phyloP scores from a whole-genome alignment of 2,329 filamentous ascomycete genomes.

The Lizonia empirigonia region DNA sequence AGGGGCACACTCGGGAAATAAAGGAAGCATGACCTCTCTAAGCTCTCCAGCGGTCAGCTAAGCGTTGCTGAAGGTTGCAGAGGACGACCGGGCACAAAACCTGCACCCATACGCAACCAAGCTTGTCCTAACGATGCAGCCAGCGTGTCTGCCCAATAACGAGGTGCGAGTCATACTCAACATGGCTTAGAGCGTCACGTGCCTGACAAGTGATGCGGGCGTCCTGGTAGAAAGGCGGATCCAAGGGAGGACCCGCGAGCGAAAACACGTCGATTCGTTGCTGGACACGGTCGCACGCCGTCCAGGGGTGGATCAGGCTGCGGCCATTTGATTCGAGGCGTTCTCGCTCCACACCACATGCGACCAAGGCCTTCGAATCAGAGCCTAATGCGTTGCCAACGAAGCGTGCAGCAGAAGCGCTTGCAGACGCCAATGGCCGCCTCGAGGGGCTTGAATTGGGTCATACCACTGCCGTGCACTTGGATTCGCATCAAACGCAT shows the following conservation, averaged over 20 bases:
- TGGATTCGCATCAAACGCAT: slow-evolving; percentile 31
- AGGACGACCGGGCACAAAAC: slow-evolving; percentile 40
- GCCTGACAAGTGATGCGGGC: slow-evolving; percentile 31
- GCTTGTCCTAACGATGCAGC: slow-evolving; percentile 24
- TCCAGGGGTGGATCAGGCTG: slow-evolving; percentile 28
- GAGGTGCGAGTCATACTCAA: slow-evolving; percentile 13
- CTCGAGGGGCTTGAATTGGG: slow-evolving; percentile 4
- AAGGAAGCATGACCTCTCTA: slow-evolving; percentile 43
- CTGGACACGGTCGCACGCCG: slow-evolving; percentile 26
- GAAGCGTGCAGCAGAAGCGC: slow-evolving; percentile 43
- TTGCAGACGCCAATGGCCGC: slow-evolving; percentile 40
- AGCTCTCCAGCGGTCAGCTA: slow-evolving; percentile 44
- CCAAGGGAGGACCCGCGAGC: slow-evolving; percentile 34
- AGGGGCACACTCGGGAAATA: slow-evolving; percentile 40
- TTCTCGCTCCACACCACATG: slow-evolving; percentile 31
- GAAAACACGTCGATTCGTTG: slow-evolving; percentile 41
- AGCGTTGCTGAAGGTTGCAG: slow-evolving; percentile 45
- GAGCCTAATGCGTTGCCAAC: slow-evolving; percentile 44
- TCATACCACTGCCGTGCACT: slow-evolving; percentile 37
- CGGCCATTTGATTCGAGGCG: slow-evolving; percentile 36
- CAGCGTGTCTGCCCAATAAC: slow-evolving; percentile 24
- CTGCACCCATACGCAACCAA: slow-evolving; percentile 34
- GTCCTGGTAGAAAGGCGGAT: slow-evolving; percentile 29
- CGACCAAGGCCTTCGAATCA: slow-evolving; percentile 32
- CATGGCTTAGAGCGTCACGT: slow-evolving; percentile 33